A percentile compares a stretch with the other conserved stretches of the same genome.
phyloP scores from a whole-genome alignment of 148 eudicot genomes.

The Talinum fruticosum region DNA sequence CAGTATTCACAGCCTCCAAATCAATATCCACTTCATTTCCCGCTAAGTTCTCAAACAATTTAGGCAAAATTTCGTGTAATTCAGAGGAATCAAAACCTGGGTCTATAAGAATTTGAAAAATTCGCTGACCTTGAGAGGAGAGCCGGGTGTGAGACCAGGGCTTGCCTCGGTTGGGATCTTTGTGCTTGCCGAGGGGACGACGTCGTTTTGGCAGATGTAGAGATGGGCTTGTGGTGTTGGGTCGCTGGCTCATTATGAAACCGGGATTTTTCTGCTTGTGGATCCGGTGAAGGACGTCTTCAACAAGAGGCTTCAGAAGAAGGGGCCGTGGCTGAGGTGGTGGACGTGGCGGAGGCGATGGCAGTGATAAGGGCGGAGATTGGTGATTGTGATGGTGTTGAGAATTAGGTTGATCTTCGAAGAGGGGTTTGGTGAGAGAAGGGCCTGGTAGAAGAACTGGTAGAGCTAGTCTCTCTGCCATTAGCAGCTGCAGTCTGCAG shows the following conservation, averaged over 20 bases:
- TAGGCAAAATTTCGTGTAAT: constrained; percentile 33
- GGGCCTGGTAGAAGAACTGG: constrained; percentile 58
- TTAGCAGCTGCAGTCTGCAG: too few relatives aligned
- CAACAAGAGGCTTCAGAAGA: constrained; percentile 40
- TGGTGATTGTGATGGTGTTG: too few relatives aligned
- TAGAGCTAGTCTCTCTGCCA: constrained; percentile 66
- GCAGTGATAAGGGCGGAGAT: not conserved
- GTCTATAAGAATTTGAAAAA: constrained; percentile 44
- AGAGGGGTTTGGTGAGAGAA: constrained; percentile 54
- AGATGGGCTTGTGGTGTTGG: constrained; percentile 17
- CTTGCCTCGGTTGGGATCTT: constrained; percentile 70
- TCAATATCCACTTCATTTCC: constrained; percentile 19
- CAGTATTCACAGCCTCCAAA: constrained; percentile 34
- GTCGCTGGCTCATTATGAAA: constrained; percentile 14
- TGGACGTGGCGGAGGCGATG: constrained; percentile 13
- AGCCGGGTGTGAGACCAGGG: constrained; percentile 69
- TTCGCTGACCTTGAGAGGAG: constrained; percentile 60
- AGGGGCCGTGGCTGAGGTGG: constrained; percentile 22
- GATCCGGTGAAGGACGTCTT: constrained; percentile 30
- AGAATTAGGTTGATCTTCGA: constrained; percentile 32
- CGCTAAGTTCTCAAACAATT: constrained; percentile 25
- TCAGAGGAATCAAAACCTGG: constrained; percentile 40
- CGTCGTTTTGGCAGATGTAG: constrained; percentile 37
- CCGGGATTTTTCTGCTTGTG: constrained; percentile 25
- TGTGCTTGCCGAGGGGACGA: constrained; percentile 55